Evolutionary conservation across 345 rosid genomes (phyloP).

Genomic region (Salix koriyanagi): DNA sequence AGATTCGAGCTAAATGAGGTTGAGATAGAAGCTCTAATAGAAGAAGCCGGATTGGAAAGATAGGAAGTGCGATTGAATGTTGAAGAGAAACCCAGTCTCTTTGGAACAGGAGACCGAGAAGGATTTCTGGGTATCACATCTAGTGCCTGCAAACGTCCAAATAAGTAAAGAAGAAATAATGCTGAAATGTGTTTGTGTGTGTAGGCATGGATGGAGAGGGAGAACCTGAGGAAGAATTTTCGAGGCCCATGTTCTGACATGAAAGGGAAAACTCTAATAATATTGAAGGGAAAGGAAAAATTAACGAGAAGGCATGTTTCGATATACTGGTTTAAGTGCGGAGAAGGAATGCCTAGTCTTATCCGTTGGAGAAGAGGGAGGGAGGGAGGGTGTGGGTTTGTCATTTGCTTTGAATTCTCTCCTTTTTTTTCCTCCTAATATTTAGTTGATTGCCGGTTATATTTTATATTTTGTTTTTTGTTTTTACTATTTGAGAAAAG

Average conservation of each 20-base stretch:
- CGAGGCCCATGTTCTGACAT: conserved; percentile 34
- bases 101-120: conserved; percentile 21
- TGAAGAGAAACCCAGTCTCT: conserved; percentile 44
- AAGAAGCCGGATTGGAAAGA: conserved; percentile 12
- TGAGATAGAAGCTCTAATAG: not conserved
- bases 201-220: not conserved
- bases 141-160: conserved; percentile 39
- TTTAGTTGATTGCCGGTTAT: too few species aligned
- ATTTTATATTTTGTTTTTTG: too few species aligned
- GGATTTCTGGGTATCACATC: conserved; percentile 46
- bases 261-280: too few species aligned
- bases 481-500: too few species aligned
- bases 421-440: too few species aligned
- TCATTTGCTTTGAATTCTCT: too few species aligned
- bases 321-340: not conserved
- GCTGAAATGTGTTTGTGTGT: not conserved
- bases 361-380: not conserved
- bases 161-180: not conserved
- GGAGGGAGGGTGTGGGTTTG: not conserved
- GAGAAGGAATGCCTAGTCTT: not conserved
- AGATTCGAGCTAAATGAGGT: too few species aligned
- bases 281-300: not conserved
- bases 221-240: conserved; percentile 65
- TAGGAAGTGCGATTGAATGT: conserved; percentile 27
- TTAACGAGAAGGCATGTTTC: not conserved